Base-by-base conservation (phyloP, 306 rosid species). In the Glycine soja region DNA sequence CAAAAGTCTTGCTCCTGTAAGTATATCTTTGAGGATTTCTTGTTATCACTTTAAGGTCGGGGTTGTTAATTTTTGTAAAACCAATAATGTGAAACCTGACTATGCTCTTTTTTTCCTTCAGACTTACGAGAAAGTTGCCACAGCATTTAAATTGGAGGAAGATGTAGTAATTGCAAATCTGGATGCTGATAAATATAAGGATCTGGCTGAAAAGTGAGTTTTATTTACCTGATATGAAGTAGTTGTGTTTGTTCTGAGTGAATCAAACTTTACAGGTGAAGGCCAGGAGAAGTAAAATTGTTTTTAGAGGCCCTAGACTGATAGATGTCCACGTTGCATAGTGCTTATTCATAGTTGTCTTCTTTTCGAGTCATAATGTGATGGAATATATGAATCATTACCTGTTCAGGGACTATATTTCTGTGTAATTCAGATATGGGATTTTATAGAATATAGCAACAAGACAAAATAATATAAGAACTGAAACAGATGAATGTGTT, bases 1-100 rank as follows among this genome's bases (percentile, higher is more conserved):
- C 92, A 92, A 90, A 88, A 86, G 74, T 74, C 99, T 96, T 92
- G 99, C 99, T 80, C 97, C 98, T 36, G 99, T 92, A 92, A 85
- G 99, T 83, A 58, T 32, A 80, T 67, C 42, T 8, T 47, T 7
- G 57, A 19, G 8, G 19, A 81, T 62, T 78, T 58, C 47, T 48
- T 78, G 32, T 81, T 61, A 70, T 72, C 32, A 10, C 70, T 47
- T 72, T 70, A 48, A 53, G 40, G 59, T 9, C 53, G 15, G 66
- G 61, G 11, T 14, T 14, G 87, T 82, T n/a, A 42, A 38, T 80
- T 19, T 72, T 56, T 54, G 54, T 76, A 10, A 36, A 74, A 51
- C 58, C 43, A 79, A 70, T 38, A 15, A 73, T 65, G 15, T 77
- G 53, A 75, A 70, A 54, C 76, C 81, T 66, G 73, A 75, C 68